Percentiles rank a stretch among this genome's conserved stretches.
Conservation (phyloP, 1,284 basidiomycete genomes). For the Porogramme epimiltina region DNA sequence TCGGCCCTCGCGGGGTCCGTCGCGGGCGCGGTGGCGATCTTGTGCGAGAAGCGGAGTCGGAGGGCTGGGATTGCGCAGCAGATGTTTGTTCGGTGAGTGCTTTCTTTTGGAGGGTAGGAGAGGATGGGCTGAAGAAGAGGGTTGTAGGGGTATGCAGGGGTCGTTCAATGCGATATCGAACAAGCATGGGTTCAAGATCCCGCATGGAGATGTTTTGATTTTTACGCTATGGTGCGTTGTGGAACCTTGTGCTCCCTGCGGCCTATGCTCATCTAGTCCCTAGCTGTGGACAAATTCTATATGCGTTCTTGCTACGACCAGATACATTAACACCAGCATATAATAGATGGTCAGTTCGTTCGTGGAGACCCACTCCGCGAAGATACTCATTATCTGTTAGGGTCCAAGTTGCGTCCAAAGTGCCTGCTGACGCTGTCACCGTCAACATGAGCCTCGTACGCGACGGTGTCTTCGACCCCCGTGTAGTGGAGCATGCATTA, state of each 20-base stretch:
- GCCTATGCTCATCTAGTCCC: not conserved
- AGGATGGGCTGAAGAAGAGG: not conserved
- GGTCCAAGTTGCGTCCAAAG: conserved; percentile 68
- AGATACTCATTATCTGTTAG: conserved; percentile 27
- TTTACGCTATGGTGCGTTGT: conserved; percentile 74
- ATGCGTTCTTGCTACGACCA: conserved; percentile 79
- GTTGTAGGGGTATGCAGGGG: conserved; percentile 76
- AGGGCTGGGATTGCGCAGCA: conserved; percentile 86
- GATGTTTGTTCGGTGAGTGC: conserved; percentile 78
- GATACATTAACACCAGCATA: conserved; percentile 85
- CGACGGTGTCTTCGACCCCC: conserved; percentile 55
- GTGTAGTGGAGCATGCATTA: conserved; percentile 58
- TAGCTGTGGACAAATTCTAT: conserved; percentile 85
- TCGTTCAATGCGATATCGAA: conserved; percentile 76
- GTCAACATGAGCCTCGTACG: conserved; percentile 68
- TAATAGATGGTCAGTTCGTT: conserved; percentile 59
- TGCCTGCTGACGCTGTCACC: conserved; percentile 58
- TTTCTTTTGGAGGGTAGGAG: no score
- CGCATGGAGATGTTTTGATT: conserved; percentile 83
- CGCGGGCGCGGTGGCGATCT: conserved; percentile 79
- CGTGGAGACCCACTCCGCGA: not conserved
- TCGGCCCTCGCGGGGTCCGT: conserved; percentile 85
- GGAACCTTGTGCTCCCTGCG: not conserved
- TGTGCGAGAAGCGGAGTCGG: conserved; percentile 78
- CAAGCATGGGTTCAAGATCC: conserved; percentile 71